These are phyloP conservation scores for Penicillium occitanis DNA, from an alignment of 2,329 filamentous ascomycete species.

Conservation along the genomic window DNA sequence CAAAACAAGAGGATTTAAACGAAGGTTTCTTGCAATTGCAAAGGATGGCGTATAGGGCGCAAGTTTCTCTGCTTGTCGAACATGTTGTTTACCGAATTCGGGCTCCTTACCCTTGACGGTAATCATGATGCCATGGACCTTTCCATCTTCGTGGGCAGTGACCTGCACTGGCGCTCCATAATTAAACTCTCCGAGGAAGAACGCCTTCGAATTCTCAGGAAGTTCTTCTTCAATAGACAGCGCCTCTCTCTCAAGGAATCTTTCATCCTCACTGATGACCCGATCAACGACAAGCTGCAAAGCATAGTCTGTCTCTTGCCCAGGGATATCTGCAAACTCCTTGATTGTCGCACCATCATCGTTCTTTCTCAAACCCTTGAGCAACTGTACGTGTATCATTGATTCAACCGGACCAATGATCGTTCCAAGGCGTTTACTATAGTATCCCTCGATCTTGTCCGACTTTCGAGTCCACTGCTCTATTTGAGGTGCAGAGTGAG, in stretches of 20 bases:
- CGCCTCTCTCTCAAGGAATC: conserved; percentile 88
- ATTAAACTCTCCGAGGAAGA: conserved; percentile 91
- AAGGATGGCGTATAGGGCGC: conserved; percentile 84
- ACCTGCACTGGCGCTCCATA: conserved; percentile 91
- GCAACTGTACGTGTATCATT: conserved; percentile 86
- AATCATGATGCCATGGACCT: conserved; percentile 76
- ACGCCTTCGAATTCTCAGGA: conserved; percentile 75
- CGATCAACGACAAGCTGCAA: conserved; percentile 86
- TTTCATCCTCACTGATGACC: conserved; percentile 84
- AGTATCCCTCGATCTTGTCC: conserved; percentile 76
- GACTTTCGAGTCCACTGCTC: conserved; percentile 83
- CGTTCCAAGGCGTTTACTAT: conserved; percentile 88
- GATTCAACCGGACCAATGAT: conserved; percentile 84
- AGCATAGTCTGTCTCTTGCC: conserved; percentile 87
- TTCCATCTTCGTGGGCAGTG: conserved; percentile 68
- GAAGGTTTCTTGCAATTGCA: conserved; percentile 78
- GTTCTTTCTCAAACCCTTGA: conserved; percentile 86
- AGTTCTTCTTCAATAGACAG: conserved; percentile 90
- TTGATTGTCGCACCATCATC: conserved; percentile 89
- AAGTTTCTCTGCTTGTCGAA: conserved; percentile 65
- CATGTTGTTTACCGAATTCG: conserved; percentile 77
- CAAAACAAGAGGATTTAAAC: conserved; percentile 79
- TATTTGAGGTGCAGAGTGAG: conserved; percentile 74
- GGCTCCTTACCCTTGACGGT: conserved; percentile 69
- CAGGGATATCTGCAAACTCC: conserved; percentile 82